A percentile compares a stretch with the other conserved stretches of the same genome.
phyloP scores from a whole-genome alignment of 106 monocot genomes.

The Dioscorea alata region DNA sequence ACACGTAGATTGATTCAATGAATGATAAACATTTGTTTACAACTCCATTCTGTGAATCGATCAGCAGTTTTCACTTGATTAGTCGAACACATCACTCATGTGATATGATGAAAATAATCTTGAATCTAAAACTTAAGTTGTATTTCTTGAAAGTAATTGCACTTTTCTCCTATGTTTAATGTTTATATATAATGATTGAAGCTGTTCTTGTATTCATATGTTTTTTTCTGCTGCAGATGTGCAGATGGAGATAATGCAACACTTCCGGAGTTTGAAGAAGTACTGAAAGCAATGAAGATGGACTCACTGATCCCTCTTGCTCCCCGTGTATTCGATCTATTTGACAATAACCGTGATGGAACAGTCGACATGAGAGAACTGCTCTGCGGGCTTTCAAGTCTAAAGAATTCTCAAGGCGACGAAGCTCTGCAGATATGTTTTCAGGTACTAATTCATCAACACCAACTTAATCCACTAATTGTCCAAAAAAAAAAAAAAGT shows the following conservation, averaged over 20 bases:
- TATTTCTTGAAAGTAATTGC: too few species aligned
- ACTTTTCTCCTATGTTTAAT: too few species aligned
- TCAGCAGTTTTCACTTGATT: too few species aligned
- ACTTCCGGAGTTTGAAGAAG: slow-evolving; percentile 51
- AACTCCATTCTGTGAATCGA: too few species aligned
- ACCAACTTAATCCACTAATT: not conserved
- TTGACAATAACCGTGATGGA: slow-evolving; percentile 74
- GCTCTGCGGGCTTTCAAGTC: slow-evolving; percentile 57
- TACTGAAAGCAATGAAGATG: slow-evolving; percentile 65
- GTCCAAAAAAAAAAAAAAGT: not conserved
- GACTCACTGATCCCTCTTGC: slow-evolving; percentile 52
- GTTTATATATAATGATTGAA: too few species aligned
- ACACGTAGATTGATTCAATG: too few species aligned
- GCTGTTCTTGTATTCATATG: too few species aligned
- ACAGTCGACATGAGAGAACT: slow-evolving; percentile 76
- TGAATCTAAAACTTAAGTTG: too few species aligned
- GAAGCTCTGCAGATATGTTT: slow-evolving; percentile 62
- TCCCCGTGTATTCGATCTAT: slow-evolving; percentile 60
- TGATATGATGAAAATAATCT: too few species aligned
- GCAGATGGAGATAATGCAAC: slow-evolving; percentile 58
- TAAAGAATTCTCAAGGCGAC: slow-evolving; percentile 56
- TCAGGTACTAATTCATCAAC: slow-evolving; percentile 27
- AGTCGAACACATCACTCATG: too few species aligned
- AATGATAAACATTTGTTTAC: too few species aligned
- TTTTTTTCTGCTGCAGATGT: slow-evolving; percentile 35